Percentiles rank a stretch among this genome's conserved stretches.
Evolutionary conservation across 2,329 filamentous ascomycete genomes (phyloP).

Genomic region (Monilinia laxa): DNA sequence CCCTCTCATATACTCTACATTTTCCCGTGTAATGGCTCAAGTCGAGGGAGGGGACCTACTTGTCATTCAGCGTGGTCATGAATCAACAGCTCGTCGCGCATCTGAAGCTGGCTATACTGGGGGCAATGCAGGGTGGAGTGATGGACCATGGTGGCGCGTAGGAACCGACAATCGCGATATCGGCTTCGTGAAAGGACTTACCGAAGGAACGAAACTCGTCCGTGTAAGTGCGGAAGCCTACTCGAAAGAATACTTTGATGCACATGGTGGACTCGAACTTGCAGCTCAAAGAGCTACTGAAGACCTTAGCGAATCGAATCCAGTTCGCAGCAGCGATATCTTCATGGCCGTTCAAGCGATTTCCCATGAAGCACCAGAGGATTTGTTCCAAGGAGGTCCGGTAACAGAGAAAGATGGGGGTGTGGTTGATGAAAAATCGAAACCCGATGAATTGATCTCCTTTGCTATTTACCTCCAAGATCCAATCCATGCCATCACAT

Average conservation of each 20-base stretch:
- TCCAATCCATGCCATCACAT: conserved; percentile 87
- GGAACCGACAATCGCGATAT: conserved; percentile 69
- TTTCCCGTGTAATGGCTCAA: conserved; percentile 96
- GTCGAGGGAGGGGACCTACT: conserved; percentile 95
- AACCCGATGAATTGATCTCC: conserved; percentile 60
- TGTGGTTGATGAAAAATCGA: conserved; percentile 51
- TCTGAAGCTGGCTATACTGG: conserved; percentile 59
- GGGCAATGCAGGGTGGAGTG: conserved; percentile 72
- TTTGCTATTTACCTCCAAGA: conserved; percentile 83
- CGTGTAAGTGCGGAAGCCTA: conserved; percentile 87
- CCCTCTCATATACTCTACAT: conserved; percentile 86
- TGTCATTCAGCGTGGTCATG: conserved; percentile 89
- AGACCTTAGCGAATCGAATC: conserved; percentile 78
- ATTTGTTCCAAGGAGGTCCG: conserved; percentile 64
- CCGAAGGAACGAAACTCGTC: conserved; percentile 88
- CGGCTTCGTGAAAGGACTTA: conserved; percentile 73
- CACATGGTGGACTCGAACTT: conserved; percentile 74
- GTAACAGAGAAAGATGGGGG: conserved; percentile 56
- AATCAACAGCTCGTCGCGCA: conserved; percentile 69
- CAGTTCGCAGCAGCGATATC: conserved; percentile 87
- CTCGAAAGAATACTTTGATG: conserved; percentile 77
- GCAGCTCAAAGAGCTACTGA: conserved; percentile 79
- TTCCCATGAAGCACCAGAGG: conserved; percentile 59
- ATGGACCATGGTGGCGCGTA: conserved; percentile 95
- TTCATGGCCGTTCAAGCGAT: conserved; percentile 95